Base-by-base conservation (phyloP, 2,329 filamentous ascomycete genomes). In the Pseudohalonectria lignicola region DNA sequence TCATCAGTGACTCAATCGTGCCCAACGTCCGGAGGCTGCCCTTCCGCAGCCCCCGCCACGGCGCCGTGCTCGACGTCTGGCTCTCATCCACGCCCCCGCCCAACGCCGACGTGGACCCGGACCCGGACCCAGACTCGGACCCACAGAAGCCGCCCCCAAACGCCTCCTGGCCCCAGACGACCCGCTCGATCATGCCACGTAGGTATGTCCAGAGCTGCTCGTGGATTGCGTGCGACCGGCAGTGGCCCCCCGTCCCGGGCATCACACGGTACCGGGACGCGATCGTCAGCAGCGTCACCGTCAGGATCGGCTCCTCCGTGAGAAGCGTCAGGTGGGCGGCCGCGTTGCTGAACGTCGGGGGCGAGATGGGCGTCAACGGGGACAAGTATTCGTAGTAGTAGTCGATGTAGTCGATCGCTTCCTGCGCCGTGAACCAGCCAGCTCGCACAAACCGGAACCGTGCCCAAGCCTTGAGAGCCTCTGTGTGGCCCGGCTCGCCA, bases 341-440 rank as follows among this genome's bases (percentile, higher is more conserved):
- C n/a, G 85, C 84, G 42, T 83, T 77, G 47, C 81, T 81, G 53
- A 93, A 95, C 29, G 94, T 90, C 0, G 88, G 87, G 2, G 93
- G 83, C 5, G 88, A 88, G 42, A 96, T 93, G 1, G 92, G 92
- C 3, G 90, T 96, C 53, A 98, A 69, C 1, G 90, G 90, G 1
- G 87, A 90, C 7, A 96, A 72, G 50, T 87, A 86, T 49, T 82
- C 78, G 62, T 95, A 96, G 61, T 95, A 96, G 80, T 96, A 96
- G 55, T 88, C 81, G 45, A 98, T 85, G 53, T 96, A 96, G 31
- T 82, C 79, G 57, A 96, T 88, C 17, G 86, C 90, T 60, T 98
- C 92, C 47, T 84, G 79, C 1, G 90, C 84, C 0, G 87, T 94
- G 56, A 98, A 92, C 90, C 90, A 96, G 9, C 92, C 92, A 8